A percentile compares a stretch with the other conserved stretches of the same genome.
These are phyloP conservation scores for Candida odintsovae DNA, from an alignment of 805 yeast species.

Conservation along the genomic window DNA sequence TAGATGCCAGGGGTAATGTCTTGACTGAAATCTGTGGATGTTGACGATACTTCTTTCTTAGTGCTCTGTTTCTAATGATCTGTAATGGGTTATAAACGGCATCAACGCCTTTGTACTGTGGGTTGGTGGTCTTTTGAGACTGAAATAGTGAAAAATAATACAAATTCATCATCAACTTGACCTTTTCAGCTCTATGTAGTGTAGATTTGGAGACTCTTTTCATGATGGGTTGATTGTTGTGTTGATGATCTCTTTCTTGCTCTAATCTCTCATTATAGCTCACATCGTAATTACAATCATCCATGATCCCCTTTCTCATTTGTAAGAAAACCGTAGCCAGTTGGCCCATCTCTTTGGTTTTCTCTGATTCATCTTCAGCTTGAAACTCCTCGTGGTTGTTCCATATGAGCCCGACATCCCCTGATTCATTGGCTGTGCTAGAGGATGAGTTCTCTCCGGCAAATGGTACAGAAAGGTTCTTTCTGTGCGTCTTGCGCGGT, in stretches of 20 bases:
- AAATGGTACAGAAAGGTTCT: neutral
- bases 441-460: neutral
- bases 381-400: neutral
- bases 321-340: slow-evolving; percentile 36
- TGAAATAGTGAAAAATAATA: slow-evolving; percentile 21
- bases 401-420: neutral
- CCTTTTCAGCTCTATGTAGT: slow-evolving; percentile 42
- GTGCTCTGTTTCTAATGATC: slow-evolving; percentile 64
- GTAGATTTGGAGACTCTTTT: slow-evolving; percentile 29
- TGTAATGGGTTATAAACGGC: slow-evolving; percentile 80
- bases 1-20: slow-evolving; percentile 57
- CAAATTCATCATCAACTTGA: slow-evolving; percentile 31
- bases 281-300: slow-evolving; percentile 36
- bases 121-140: slow-evolving; percentile 11
- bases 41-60: slow-evolving; percentile 47
- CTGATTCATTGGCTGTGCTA: neutral
- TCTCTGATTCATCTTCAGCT: slow-evolving; percentile 8
- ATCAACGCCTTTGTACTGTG: slow-evolving; percentile 40
- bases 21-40: slow-evolving; percentile 39
- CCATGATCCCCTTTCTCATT: slow-evolving; percentile 35
- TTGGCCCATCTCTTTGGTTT: slow-evolving; percentile 29
- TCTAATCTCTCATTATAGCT: slow-evolving; percentile 13
- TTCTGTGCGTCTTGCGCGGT: neutral
- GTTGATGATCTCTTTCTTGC: slow-evolving; percentile 15
- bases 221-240: neutral